Percentiles rank a stretch among this genome's conserved stretches.
Conservation (phyloP, 1,139 yeast genomes). For the Pichia terricola region DNA sequence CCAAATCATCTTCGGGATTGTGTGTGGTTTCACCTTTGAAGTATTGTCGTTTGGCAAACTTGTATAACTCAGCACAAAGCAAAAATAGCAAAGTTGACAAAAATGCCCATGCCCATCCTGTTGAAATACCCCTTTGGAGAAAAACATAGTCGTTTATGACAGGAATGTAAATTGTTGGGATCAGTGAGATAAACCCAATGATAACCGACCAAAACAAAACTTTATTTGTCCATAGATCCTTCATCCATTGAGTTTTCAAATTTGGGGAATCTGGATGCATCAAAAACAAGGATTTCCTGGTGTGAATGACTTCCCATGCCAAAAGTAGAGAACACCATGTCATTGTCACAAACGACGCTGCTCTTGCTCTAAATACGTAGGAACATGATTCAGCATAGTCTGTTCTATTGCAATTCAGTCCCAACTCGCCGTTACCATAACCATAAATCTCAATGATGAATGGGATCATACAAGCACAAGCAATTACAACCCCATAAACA, state of each 20-base stretch:
- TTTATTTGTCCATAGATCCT: constrained; percentile 66
- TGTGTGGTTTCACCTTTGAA: constrained; percentile 30
- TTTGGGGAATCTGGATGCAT: constrained; percentile 64
- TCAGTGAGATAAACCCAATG: constrained; percentile 59
- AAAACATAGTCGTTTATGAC: constrained; percentile 75
- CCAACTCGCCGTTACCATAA: constrained; percentile 60
- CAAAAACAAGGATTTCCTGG: constrained; percentile 61
- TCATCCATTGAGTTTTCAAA: constrained; percentile 47
- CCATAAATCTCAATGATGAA: constrained; percentile 61
- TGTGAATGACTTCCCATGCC: constrained; percentile 87
- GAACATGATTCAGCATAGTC: constrained; percentile 40
- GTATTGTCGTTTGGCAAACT: constrained; percentile 54
- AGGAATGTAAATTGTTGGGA: constrained; percentile 83
- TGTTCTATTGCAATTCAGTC: constrained; percentile 50
- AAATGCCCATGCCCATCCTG: constrained; percentile 78
- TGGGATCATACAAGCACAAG: constrained; percentile 58
- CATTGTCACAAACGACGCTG: constrained; percentile 75
- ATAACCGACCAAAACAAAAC: constrained; percentile 79
- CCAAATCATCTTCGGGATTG: constrained; percentile 59
- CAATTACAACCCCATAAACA: constrained; percentile 68
- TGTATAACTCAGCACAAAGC: constrained; percentile 56
- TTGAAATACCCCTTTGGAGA: constrained; percentile 61
- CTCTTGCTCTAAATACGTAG: constrained; percentile 68
- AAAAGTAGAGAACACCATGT: constrained; percentile 84
- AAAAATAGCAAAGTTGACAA: constrained; percentile 56